phyloP scores from a whole-genome alignment of 1,284 basidiomycete genomes.

The Malassezia sympodialis region DNA sequence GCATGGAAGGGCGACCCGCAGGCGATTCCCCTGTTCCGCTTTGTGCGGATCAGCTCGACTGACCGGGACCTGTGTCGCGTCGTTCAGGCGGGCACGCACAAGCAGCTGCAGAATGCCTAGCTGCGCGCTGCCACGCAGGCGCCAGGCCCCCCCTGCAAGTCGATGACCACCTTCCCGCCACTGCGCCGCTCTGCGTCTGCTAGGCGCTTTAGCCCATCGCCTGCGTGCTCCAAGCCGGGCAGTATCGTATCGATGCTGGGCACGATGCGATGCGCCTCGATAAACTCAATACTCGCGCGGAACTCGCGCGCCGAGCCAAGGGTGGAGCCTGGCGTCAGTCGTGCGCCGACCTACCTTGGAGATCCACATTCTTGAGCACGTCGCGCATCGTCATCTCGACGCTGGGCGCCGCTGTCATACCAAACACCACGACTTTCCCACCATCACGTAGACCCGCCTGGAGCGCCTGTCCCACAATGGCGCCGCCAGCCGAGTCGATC shows the following conservation, averaged over 20 bases:
- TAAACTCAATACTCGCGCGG: conserved; percentile 61
- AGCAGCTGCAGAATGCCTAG: conserved; percentile 19
- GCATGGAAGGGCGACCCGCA: conserved; percentile 44
- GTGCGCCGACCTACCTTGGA: conserved; percentile 57
- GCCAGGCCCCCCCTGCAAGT: background rate
- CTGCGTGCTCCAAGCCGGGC: conserved; percentile 59
- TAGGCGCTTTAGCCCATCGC: conserved; percentile 59
- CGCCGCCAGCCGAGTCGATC: conserved; percentile 70
- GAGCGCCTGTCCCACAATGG: conserved; percentile 58
- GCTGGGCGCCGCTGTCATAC: conserved; percentile 59
- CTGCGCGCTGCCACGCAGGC: background rate
- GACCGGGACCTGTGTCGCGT: conserved; percentile 30
- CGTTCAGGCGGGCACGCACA: conserved; percentile 30
- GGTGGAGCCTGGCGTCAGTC: conserved; percentile 52
- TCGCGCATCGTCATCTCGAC: conserved; percentile 66
- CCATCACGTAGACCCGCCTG: conserved; percentile 59
- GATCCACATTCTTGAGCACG: conserved; percentile 64
- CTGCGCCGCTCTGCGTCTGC: conserved; percentile 34
- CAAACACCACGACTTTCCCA: conserved; percentile 58
- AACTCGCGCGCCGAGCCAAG: conserved; percentile 76
- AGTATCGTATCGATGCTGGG: conserved; percentile 67
- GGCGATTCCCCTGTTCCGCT: conserved; percentile 35
- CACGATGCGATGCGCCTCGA: conserved; percentile 59
- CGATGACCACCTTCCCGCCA: conserved; percentile 40
- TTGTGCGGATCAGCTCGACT: conserved; percentile 36